These are phyloP conservation scores for Trichosanthes truncata DNA, from an alignment of 306 rosid species.

Conservation along the genomic window DNA sequence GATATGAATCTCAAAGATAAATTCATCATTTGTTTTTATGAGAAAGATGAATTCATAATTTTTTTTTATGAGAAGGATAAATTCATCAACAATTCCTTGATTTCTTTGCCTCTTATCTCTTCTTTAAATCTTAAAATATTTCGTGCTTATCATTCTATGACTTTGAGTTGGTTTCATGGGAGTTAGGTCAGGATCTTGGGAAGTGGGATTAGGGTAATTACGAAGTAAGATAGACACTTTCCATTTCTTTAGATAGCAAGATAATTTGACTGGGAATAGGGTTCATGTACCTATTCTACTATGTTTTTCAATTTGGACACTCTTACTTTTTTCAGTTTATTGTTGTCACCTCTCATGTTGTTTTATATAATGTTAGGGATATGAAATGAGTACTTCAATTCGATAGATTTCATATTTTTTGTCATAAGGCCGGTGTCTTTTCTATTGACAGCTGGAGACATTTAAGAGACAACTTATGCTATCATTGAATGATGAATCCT, in stretches of 20 bases:
- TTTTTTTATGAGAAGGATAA: not conserved
- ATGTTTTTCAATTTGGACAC: not conserved
- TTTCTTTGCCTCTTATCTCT: not conserved
- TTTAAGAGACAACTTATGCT: slow-evolving; percentile 89
- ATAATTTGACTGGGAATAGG: not conserved
- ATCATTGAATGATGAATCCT: slow-evolving; percentile 67
- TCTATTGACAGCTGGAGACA: slow-evolving; percentile 67
- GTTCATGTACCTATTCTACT: not conserved
- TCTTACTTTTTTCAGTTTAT: not conserved
- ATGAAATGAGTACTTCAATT: not conserved
- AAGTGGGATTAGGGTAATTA: not conserved
- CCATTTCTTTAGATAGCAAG: not conserved
- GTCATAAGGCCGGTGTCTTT: not conserved
- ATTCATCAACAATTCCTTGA: not conserved
- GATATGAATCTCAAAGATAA: not conserved
- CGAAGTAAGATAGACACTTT: not conserved
- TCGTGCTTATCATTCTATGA: not conserved
- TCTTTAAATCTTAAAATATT: not conserved
- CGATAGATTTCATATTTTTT: not conserved
- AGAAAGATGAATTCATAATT: not conserved
- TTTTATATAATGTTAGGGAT: not conserved
- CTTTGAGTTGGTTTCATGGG: not conserved
- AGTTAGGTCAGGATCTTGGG: not conserved
- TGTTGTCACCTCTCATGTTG: not conserved
- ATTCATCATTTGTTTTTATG: not conserved